Evolutionary conservation across 2,329 filamentous ascomycete genomes (phyloP), one percentile per base, ranked within the genome.

Genomic region (Drechmeria coniospora): DNA sequence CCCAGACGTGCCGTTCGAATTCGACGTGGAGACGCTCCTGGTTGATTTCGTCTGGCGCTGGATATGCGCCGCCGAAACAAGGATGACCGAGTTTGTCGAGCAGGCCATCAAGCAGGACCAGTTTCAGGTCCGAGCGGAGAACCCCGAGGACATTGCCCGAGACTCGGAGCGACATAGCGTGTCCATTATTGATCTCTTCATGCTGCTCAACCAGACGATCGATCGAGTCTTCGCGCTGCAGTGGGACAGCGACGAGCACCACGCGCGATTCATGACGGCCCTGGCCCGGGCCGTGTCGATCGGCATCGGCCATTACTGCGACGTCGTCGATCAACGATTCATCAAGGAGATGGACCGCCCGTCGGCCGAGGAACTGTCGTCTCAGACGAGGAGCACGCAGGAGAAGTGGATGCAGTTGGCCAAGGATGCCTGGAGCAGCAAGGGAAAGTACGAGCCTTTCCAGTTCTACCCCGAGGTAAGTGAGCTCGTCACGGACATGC

Each of bases 181-280:
- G 33, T 95, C 87, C 11, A 73, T 92, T 6, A 79, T 94, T 36
- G 90, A 98, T 50, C 74, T 93, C 23, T 95, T 94, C 57, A 76
- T 80, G 41, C 76, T 92, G 1, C 94, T 95, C 62, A 92, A 86
- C 43, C 81, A 94, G 54, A 81, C 79, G 12, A 74, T 92, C 20
- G 79, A 94, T 37, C 82, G 92, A 43, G 73, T 98, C 30, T 74
- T 81, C 29, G 65, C 82, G 40, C 65, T 98, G 8, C 74, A 86
- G 34, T 98, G 90, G 90, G 79, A 84, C 37, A 83, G 95, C 47
- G 82, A 93, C 44, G 64, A 92, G 21, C 86, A 93, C 39, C 81
- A 93, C 47, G 87, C 90, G 21, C 83, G 86, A 36, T 98, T 98
- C 54, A 95, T 95, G 86, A 98, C 90, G 11, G 74, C 83, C 2